Evolutionary conservation across 805 yeast genomes (phyloP).

Genomic region (Priceomyces fermenticarens): DNA sequence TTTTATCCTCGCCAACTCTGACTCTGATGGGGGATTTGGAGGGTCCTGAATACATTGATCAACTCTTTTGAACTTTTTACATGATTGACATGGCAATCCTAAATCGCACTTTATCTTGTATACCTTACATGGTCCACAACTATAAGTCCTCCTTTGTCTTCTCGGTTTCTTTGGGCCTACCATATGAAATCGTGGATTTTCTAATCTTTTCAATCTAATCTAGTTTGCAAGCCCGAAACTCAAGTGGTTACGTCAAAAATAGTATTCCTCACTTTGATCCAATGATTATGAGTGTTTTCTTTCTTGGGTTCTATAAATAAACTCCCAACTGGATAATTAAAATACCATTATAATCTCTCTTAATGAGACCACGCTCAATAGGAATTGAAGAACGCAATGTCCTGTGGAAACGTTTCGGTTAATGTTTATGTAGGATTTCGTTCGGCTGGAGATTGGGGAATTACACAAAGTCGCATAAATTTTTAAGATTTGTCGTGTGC

Average conservation of each 20-base stretch:
- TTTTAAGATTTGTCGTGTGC: background rate
- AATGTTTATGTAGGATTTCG: background rate
- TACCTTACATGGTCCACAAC: conserved; percentile 55
- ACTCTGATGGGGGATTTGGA: conserved; percentile 44
- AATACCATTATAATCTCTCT: too few relatives aligned
- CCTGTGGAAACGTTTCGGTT: too few relatives aligned
- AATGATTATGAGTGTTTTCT: too few relatives aligned
- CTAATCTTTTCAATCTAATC: too few relatives aligned
- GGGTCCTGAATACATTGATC: conserved; percentile 39
- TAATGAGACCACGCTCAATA: too few relatives aligned
- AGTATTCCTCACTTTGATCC: too few relatives aligned
- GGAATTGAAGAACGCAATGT: too few relatives aligned
- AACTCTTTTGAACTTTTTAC: conserved; percentile 34
- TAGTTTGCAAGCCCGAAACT: too few relatives aligned
- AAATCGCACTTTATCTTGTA: conserved; percentile 54
- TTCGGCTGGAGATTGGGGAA: background rate
- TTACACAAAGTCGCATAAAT: background rate
- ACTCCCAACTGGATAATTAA: too few relatives aligned
- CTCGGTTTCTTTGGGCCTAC: conserved; percentile 15
- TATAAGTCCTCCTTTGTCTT: conserved; percentile 48
- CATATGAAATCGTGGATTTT: background rate
- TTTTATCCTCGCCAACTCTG: conserved; percentile 16
- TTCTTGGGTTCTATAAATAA: too few relatives aligned
- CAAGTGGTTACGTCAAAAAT: too few relatives aligned
- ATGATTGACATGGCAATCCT: conserved; percentile 45